Base-by-base conservation (phyloP, 2,329 filamentous ascomycete genomes). In the Neonectria magnoliae region DNA sequence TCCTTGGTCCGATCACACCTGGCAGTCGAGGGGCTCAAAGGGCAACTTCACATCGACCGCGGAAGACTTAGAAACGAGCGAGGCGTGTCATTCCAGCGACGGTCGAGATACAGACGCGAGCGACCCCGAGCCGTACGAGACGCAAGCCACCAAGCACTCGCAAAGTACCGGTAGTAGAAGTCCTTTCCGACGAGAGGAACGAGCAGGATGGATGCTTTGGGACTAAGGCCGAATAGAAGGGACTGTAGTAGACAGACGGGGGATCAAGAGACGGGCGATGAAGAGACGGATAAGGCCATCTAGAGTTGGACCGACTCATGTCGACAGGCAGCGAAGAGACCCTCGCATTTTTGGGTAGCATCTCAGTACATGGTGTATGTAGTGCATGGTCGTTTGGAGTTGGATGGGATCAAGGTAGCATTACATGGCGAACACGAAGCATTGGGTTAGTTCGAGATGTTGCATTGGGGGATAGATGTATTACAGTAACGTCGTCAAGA, bases 61-160 rank as follows among this genome's bases (percentile, higher is more conserved):
- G 0, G 76, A 78, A 5, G 77, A 76, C 20, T 48, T 74, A 7
- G 77, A 79, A 25, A 77, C 74, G 4, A 79, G 76, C 60, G 78
- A 79, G 33, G 69, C 69, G 9, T 73, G 67, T 2, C 75, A 75
- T 38, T 77, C 76, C 3, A 78, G 76, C 56, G 77, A 79, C 9
- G 72, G 68, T 1, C 73, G 74, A n/a, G 76, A 67, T 3, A 77
- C 76, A 5, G 77, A 79, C 22, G 73, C 75, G 25, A 80, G 78
- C 31, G 78, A 80, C 14, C 70, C 72, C 1, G 77, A 79, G 6
- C 71, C 72, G 7, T 75, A 70, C 50, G 75, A 78, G 18, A 41
- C 60, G 1, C 63, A 61, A 10, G 58, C 60, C 56, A 42, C 52
- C 7, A 62, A 62, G 5, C 62, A 66, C 29, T 20, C 54, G 11